Evolutionary conservation across 2,329 filamentous ascomycete genomes (phyloP).

Genomic region (Fusarium gaditjirri): DNA sequence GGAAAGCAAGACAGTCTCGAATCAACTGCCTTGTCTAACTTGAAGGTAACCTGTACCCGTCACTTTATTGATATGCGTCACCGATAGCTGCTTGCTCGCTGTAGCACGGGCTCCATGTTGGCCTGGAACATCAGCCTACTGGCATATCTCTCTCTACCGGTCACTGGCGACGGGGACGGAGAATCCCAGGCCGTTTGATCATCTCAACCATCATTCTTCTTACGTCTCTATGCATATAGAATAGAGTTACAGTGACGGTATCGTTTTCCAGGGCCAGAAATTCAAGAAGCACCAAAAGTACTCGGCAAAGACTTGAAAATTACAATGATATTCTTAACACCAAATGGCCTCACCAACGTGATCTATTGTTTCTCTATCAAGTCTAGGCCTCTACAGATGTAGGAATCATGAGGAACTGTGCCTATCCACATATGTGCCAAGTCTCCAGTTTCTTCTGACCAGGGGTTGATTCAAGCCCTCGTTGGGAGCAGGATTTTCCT

Average conservation of each 20-base stretch:
- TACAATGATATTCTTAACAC: neutral
- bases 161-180: neutral
- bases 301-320: slow-evolving; percentile 5
- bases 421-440: slow-evolving; percentile 7
- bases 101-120: slow-evolving; percentile 1
- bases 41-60: neutral
- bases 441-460: slow-evolving; percentile 11
- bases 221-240: neutral
- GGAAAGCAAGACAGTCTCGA: neutral
- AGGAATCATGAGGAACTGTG: neutral
- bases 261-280: neutral
- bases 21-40: neutral
- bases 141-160: neutral
- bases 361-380: neutral
- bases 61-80: neutral
- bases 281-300: slow-evolving; percentile 7
- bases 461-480: neutral
- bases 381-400: neutral
- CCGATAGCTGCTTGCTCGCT: neutral
- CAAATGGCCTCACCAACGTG: neutral
- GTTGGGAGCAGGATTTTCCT: neutral
- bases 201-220: neutral
- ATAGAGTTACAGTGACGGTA: slow-evolving; percentile 18
- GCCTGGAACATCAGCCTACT: slow-evolving; percentile 5
- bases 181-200: neutral